Evolutionary conservation across 306 rosid species (phyloP), one percentile per base, ranked within the genome.

Genomic region (Gynostemma pentaphyllum): DNA sequence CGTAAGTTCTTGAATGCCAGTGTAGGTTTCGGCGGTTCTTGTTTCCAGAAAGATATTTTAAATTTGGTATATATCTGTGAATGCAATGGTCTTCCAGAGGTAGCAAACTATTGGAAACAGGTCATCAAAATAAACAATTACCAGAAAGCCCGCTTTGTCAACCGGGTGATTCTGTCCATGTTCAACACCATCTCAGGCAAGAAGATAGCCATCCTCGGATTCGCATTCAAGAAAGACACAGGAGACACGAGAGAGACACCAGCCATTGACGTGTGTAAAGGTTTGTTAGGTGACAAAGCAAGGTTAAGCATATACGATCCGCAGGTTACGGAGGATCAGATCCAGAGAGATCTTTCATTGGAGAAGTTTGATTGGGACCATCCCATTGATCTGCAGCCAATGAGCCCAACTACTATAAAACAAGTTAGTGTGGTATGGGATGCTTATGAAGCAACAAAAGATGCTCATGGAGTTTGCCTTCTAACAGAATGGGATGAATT

Each of bases 31-130:
- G 97, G 97, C 18, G 97, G 97, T 28, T 89, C 97, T 5, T 89
- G 97, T 80, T 89, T 89, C 70, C 97, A 89, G 78, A 89, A 89
- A 84, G 97, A 89, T 47, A 89, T 89, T 39, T 64, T 89, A 80
- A 89, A 89, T 82, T 66, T 89, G 75, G 89, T 89, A 44, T 89
- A 89, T 49, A 89, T 89, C 74, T 89, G 97, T 15, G 95, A 89
- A 75, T 89, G 97, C 75, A 84, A 89, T 57, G 97, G 97, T 71
- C 95, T 89, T 70, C 88, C 95, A 0, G 97, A 86, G 74, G 97
- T 89, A 8, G 95, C 97, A 34, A 82, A 84, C 52, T 86, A 89
- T 78, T 89, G 97, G 97, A 89, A 89, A 74, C 97, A 89, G 78
- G 95, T 89, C 44, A 82, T 89, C 30, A 87, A 82, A 84, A 85